These are phyloP conservation scores for Cephalotrichum gorgonifer DNA, from an alignment of 2,329 filamentous ascomycete species.

Conservation along the genomic window DNA sequence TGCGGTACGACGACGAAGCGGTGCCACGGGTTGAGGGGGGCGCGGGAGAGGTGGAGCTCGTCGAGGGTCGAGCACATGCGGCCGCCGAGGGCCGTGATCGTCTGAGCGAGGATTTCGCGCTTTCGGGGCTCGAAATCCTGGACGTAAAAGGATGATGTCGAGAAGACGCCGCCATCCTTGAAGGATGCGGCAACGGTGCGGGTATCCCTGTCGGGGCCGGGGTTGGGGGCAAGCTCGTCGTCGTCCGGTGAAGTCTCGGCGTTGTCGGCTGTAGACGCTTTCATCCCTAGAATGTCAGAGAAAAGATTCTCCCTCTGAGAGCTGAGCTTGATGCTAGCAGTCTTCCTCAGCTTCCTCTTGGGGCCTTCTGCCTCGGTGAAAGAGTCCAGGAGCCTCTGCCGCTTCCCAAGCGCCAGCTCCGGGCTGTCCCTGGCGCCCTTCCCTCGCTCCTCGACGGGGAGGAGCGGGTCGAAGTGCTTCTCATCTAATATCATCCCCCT, in stretches of 20 bases:
- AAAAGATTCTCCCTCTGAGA: conserved; percentile 78
- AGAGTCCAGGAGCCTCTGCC: conserved; percentile 37
- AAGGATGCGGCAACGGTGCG: background rate
- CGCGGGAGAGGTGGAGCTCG: conserved; percentile 22
- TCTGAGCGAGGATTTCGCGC: conserved; percentile 34
- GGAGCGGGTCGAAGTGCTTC: conserved; percentile 64
- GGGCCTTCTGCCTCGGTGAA: conserved; percentile 40
- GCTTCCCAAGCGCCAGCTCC: conserved; percentile 44
- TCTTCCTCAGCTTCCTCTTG: conserved; percentile 74
- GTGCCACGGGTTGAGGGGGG: conserved; percentile 18
- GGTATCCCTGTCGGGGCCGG: background rate
- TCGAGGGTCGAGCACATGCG: conserved; percentile 29
- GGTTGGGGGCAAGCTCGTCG: background rate
- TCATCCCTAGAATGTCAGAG: conserved; percentile 62
- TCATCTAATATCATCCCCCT: conserved; percentile 90
- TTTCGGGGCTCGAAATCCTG: conserved; percentile 47
- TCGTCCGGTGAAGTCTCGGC: background rate
- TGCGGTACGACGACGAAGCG: conserved; percentile 48
- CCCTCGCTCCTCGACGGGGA: conserved; percentile 63
- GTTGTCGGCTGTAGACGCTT: background rate
- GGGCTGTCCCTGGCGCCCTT: conserved; percentile 51
- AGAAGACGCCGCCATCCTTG: conserved; percentile 35
- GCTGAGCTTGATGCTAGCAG: conserved; percentile 72
- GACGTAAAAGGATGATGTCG: conserved; percentile 47
- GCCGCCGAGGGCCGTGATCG: conserved; percentile 37